Conservation (phyloP, 116 monocot species). For the Zostera marina region DNA sequence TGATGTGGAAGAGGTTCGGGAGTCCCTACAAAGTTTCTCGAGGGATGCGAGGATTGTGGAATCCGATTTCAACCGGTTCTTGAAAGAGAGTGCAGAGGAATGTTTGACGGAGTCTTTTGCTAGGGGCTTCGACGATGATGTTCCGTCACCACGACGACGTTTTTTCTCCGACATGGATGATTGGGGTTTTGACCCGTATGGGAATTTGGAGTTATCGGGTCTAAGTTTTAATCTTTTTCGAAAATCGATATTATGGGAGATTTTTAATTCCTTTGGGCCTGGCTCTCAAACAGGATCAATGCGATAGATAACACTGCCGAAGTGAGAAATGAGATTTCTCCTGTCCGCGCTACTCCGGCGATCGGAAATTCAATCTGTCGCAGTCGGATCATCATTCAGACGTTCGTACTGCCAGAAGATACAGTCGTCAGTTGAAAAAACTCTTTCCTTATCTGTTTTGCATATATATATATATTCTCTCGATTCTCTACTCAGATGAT, state of each 20-base stretch:
- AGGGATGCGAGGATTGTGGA: conserved; percentile 38
- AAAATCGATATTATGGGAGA: no score
- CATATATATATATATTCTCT: neutral
- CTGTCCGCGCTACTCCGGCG: conserved; percentile 1
- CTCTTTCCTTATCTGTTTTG: neutral
- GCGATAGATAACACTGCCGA: no score
- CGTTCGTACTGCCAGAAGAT: neutral
- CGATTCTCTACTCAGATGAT: neutral
- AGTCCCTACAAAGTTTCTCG: conserved; percentile 14
- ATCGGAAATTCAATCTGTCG: neutral
- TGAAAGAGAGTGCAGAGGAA: conserved; percentile 39
- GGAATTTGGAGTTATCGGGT: neutral
- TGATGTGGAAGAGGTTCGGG: conserved; percentile 16
- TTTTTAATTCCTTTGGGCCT: no score
- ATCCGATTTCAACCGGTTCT: conserved; percentile 52
- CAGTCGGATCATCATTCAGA: neutral
- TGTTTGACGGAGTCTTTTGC: conserved; percentile 7
- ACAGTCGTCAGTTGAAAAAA: neutral
- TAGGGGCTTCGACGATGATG: conserved; percentile 6
- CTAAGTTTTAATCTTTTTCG: no score
- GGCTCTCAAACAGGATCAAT: no score
- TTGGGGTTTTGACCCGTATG: neutral
- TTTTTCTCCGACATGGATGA: conserved; percentile 53
- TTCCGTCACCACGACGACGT: conserved; percentile 32
- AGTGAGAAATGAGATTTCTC: neutral